These are phyloP conservation scores for Endothia cerciana DNA, from an alignment of 2,329 filamentous ascomycete genomes.

Conservation along the genomic window DNA sequence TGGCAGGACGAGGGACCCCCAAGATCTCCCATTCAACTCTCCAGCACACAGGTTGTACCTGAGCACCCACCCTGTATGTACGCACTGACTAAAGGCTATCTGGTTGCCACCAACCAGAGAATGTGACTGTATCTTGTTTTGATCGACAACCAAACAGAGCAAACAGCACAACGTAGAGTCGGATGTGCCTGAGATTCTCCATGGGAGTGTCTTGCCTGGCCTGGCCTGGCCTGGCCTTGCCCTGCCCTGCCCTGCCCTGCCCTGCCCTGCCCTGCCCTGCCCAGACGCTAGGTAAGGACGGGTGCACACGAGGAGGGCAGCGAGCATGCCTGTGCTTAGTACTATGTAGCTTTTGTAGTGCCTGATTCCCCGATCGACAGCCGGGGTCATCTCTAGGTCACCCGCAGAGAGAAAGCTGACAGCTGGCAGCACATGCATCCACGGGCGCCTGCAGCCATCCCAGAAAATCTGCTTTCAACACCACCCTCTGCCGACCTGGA, in stretches of 20 bases:
- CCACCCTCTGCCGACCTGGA: background rate
- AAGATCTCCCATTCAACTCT: background rate
- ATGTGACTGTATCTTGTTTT: background rate
- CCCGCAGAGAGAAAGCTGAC: background rate
- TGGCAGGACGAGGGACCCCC: background rate
- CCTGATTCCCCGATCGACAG: slow-evolving; percentile 1
- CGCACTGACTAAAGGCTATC: background rate
- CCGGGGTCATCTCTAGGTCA: background rate
- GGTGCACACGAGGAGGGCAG: background rate
- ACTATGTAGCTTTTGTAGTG: background rate
- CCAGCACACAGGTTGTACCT: background rate
- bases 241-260: too few relatives aligned
- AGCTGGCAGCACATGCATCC: slow-evolving; percentile 9
- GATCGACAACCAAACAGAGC: background rate
- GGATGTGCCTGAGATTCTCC: background rate
- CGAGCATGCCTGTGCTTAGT: background rate
- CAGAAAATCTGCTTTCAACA: background rate
- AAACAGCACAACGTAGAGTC: background rate
- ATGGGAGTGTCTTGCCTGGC: background rate
- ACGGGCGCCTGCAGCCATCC: background rate
- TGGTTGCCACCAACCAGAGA: background rate
- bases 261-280: too few relatives aligned
- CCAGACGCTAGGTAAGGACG: background rate
- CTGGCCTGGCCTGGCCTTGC: too few relatives aligned
- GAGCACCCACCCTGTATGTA: background rate